Evolutionary conservation across 2,329 filamentous ascomycete species (phyloP), one percentile per base, ranked within the genome.

Genomic region (Trichoderma cornu-damae): DNA sequence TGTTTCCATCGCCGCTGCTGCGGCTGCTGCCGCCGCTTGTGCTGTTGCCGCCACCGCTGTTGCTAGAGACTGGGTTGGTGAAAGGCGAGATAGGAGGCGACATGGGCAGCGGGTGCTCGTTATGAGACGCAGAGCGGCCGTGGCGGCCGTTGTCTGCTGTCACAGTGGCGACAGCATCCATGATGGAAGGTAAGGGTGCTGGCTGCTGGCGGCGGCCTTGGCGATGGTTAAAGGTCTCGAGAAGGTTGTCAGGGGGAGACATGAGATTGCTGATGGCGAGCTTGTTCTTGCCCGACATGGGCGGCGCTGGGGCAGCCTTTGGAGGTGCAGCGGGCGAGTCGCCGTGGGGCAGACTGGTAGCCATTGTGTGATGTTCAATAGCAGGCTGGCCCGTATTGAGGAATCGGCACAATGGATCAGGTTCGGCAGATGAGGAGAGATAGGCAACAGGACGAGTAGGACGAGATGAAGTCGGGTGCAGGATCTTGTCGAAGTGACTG

Each of bases 51-150:
- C n/a, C n/a, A n/a, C 18, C 20, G 34, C 20, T 66, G 43, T 67
- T 64, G 28, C 69, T 67, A 47, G 74, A 70, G 49, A 73, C 69
- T 3, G 69, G 60, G 52, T 74, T 76, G 59, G 72, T 75, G 57
- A 75, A 75, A 6, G 72, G 72, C 30, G 83, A 85, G 54, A 84
- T 77, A 3, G 83, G 83, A 24, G 83, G 83, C 32, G 83, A 86
- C 63, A 83, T 75, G 46, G 72, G 76, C 62, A 73, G 69, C 22
- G 67, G 69, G 40, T 67, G 69, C 61, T 70, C 72, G 60, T 66
- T 60, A n/a, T n/a, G n/a, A 50, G 67, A 66, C 48, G 65, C 51
- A 47, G 63, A 50, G 51, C 67, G 63, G 50, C 64, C 67, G 63
- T 67, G 51, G 51, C 67, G 63, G 50, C 64, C 67, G 63, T 67